Percentiles rank a stretch among this genome's conserved stretches.
Evolutionary conservation across 78 protist species (phyloP).

Genomic region (Salpingoeca rosetta): DNA sequence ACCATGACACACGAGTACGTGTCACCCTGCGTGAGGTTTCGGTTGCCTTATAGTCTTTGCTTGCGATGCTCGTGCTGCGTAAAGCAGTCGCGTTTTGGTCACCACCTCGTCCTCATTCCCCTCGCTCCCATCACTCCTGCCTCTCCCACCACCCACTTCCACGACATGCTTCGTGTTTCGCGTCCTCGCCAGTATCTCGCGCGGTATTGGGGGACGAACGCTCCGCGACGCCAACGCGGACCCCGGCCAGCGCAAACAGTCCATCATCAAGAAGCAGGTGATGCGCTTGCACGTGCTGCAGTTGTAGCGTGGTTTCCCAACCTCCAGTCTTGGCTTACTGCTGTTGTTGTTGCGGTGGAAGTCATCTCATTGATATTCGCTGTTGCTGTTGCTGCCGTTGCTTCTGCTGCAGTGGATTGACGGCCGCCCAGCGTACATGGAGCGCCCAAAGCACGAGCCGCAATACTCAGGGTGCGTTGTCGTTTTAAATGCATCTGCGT

Average conservation of each 20-base stretch:
- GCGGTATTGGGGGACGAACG: background rate
- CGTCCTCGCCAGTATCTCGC: background rate
- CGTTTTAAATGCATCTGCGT: too few species aligned
- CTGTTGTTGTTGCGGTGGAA: background rate
- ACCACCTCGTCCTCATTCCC: background rate
- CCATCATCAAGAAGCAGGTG: background rate
- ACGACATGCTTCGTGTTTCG: too few species aligned
- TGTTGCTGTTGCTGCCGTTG: background rate
- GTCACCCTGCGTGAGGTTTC: background rate
- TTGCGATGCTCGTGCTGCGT: too few species aligned
- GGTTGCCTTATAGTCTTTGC: background rate
- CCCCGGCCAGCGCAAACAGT: background rate
- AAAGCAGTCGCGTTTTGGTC: background rate
- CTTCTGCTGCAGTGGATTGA: background rate
- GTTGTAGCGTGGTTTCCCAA: background rate
- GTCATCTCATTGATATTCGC: too few species aligned
- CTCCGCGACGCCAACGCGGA: background rate
- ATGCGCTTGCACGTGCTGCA: background rate
- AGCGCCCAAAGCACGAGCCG: background rate
- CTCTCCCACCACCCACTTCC: too few species aligned
- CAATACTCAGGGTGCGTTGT: too few species aligned
- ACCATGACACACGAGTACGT: background rate
- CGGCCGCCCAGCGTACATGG: background rate
- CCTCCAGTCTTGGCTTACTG: background rate
- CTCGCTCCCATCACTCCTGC: too few species aligned